Evolutionary conservation across 116 monocot genomes (phyloP).

Genomic region (Papilionanthe hybrid): DNA sequence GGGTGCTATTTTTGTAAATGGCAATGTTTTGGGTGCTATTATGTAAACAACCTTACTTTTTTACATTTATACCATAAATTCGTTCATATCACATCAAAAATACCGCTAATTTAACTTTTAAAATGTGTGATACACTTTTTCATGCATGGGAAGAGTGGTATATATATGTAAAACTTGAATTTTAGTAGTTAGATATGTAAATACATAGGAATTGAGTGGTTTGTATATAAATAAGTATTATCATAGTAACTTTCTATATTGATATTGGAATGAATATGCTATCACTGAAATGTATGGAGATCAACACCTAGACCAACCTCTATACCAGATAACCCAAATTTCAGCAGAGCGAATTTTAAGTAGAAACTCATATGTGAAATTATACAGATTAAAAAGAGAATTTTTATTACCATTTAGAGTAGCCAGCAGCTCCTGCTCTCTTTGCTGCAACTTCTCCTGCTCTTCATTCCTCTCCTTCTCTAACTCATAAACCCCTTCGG

Average conservation of each 20-base stretch:
- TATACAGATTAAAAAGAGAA: background rate
- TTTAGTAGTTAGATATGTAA: no score
- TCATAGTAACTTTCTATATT: background rate
- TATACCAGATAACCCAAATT: background rate
- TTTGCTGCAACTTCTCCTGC: constrained; percentile 34
- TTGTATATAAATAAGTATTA: background rate
- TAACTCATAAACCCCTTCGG: constrained; percentile 15
- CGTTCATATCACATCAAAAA: no score
- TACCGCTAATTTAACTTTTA: no score
- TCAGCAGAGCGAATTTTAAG: background rate
- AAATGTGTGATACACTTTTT: no score
- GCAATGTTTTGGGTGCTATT: no score
- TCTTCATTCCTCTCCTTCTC: constrained; percentile 26
- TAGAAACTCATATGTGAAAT: background rate
- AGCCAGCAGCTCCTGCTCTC: constrained; percentile 37
- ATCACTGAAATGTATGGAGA: background rate
- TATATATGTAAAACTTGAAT: no score
- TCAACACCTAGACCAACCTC: background rate
- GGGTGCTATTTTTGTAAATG: no score
- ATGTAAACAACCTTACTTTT: no score
- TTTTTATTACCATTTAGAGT: constrained; percentile 38
- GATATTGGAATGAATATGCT: background rate
- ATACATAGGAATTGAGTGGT: background rate
- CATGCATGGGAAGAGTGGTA: no score
- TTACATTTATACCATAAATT: no score